Conservation (phyloP, 345 rosid species). For the Salix viminalis region DNA sequence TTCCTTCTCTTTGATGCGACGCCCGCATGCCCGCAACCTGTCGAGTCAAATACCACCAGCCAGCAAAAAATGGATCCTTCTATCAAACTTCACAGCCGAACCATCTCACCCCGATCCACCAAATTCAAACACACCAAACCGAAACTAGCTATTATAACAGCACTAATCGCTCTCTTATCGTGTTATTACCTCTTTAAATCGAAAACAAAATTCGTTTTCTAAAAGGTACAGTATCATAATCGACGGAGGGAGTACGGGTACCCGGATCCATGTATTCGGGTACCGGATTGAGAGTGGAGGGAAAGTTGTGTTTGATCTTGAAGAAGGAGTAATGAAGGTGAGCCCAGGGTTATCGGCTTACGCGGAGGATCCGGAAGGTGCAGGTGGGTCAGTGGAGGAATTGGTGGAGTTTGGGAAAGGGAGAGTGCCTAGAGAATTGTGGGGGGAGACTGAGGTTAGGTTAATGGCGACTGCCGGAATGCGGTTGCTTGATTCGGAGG, state of each 20-base stretch:
- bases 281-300: constrained; percentile 34
- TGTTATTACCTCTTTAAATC: constrained; percentile 24
- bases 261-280: constrained; percentile 61
- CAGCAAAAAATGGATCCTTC: constrained; percentile 50
- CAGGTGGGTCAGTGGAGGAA: constrained; percentile 50
- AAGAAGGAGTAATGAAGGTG: constrained; percentile 45
- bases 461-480: constrained; percentile 95
- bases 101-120: constrained; percentile 27
- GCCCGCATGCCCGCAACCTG: constrained; percentile 57
- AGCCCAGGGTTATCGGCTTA: constrained; percentile 79
- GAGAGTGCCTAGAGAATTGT: constrained; percentile 46
- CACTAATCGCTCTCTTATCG: constrained; percentile 19
- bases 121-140: constrained; percentile 31
- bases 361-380: constrained; percentile 51
- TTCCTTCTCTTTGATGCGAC: constrained; percentile 63
- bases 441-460: constrained; percentile 75
- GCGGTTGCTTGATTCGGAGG: constrained; percentile 54
- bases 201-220: not conserved
- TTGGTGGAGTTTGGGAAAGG: constrained; percentile 59
- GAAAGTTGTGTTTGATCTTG: constrained; percentile 45
- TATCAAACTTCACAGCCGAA: constrained; percentile 41
- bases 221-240: constrained; percentile 44
- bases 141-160: constrained; percentile 11
- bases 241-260: constrained; percentile 91
- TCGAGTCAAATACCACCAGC: constrained; percentile 16